These are phyloP conservation scores for Pseudocercospora cruenta DNA, from an alignment of 2,329 filamentous ascomycete species.

Conservation along the genomic window DNA sequence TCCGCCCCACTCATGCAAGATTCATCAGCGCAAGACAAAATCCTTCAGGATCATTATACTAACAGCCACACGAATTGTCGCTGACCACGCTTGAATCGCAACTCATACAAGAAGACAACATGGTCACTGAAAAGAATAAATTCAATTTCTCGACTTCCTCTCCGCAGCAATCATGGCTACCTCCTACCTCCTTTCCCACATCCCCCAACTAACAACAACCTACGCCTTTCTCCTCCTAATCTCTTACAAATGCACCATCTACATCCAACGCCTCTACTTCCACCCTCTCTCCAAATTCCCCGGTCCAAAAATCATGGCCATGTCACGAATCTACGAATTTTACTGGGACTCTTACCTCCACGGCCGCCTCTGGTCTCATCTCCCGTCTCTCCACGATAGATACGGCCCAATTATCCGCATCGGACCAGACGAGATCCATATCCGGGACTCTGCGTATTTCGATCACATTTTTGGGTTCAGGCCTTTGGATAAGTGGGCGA, in stretches of 20 bases:
- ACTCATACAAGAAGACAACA: background rate
- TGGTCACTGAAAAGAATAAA: background rate
- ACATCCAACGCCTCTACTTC: slow-evolving; percentile 38
- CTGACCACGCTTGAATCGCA: background rate
- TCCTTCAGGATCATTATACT: background rate
- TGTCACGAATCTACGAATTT: slow-evolving; percentile 10
- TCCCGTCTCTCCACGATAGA: slow-evolving; percentile 3
- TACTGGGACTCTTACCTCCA: background rate
- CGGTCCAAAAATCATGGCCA: slow-evolving; percentile 38
- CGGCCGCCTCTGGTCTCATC: background rate
- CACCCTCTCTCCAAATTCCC: slow-evolving; percentile 48
- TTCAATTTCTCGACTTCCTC: background rate
- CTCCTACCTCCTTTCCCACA: slow-evolving; percentile 1
- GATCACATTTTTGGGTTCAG: slow-evolving; percentile 14
- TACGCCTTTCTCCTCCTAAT: background rate
- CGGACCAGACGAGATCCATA: slow-evolving; percentile 43
- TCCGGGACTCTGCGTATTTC: slow-evolving; percentile 36
- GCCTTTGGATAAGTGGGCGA: slow-evolving; percentile 16
- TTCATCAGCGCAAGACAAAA: slow-evolving; percentile 5
- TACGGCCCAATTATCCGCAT: slow-evolving; percentile 43
- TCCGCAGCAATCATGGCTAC: background rate
- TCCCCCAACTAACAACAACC: background rate
- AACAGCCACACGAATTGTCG: background rate
- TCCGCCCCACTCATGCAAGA: background rate
- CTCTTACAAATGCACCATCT: background rate